Evolutionary conservation across 768 basidiomycete species (phyloP).

Genomic region (Tephrocybe rancida): DNA sequence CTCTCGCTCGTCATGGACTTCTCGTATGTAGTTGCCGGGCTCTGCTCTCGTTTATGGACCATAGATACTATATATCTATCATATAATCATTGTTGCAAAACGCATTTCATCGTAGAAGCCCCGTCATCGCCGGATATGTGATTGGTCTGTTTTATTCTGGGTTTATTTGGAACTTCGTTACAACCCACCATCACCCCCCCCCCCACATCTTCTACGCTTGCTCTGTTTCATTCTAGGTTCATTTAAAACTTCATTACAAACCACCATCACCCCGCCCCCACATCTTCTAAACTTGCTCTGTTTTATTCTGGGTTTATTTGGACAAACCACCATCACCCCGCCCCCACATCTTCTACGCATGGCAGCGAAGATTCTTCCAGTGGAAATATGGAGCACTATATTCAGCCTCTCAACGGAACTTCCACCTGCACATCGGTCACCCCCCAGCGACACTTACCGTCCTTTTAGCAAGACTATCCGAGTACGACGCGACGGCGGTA

Average conservation of each 20-base stretch:
- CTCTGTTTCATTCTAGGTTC: too few relatives aligned
- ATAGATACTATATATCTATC: constrained; percentile 16
- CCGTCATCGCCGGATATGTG: too few relatives aligned
- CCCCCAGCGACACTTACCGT: neutral
- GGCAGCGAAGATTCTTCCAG: neutral
- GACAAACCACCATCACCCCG: too few relatives aligned
- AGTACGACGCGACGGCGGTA: neutral
- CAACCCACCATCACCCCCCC: too few relatives aligned
- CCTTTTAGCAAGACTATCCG: constrained; percentile 3
- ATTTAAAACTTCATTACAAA: neutral
- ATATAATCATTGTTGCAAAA: constrained; percentile 9
- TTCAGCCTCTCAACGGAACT: constrained; percentile 10
- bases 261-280: neutral
- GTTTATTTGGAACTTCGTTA: too few relatives aligned
- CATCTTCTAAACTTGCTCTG: too few relatives aligned
- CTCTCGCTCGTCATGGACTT: constrained; percentile 17
- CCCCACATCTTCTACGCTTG: too few relatives aligned
- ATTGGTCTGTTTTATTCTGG: too few relatives aligned
- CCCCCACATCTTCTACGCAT: too few relatives aligned
- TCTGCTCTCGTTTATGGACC: constrained; percentile 12
- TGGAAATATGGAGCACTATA: constrained; percentile 7
- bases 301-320: too few relatives aligned
- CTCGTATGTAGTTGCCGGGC: constrained; percentile 19
- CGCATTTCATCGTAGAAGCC: neutral
- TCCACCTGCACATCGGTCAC: neutral